These are phyloP conservation scores for Gremmenia infestans DNA, from an alignment of 2,329 filamentous ascomycete species.

Conservation along the genomic window DNA sequence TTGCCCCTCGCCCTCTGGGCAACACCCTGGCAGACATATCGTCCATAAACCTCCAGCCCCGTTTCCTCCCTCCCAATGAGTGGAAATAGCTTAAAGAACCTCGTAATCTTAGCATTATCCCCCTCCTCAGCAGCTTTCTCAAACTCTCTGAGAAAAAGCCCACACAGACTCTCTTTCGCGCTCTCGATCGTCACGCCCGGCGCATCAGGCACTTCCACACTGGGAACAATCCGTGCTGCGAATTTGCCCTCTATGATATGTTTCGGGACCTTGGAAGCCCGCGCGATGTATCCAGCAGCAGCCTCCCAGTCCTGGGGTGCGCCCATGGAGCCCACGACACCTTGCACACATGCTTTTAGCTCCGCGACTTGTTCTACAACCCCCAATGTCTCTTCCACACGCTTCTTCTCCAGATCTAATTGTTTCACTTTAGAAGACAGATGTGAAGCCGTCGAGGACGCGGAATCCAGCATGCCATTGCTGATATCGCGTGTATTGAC, in stretches of 20 bases:
- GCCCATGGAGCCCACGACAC: conserved; percentile 93
- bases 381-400: conserved; percentile 82
- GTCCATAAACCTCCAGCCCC: conserved; percentile 89
- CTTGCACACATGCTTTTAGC: conserved; percentile 92
- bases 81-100: conserved; percentile 98
- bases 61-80: conserved; percentile 85
- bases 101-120: conserved; percentile 84
- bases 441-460: conserved; percentile 77
- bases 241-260: conserved; percentile 80
- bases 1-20: conserved; percentile 76
- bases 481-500: conserved; percentile 78
- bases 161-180: conserved; percentile 84
- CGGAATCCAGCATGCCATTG: conserved; percentile 84
- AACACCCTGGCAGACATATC: conserved; percentile 94
- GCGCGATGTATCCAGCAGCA: conserved; percentile 81
- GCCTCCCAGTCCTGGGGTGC: conserved; percentile 98
- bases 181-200: conserved; percentile 82
- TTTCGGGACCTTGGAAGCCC: conserved; percentile 75
- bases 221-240: conserved; percentile 88
- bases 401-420: conserved; percentile 84
- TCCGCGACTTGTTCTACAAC: conserved; percentile 96
- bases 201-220: conserved; percentile 88
- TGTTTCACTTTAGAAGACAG: conserved; percentile 83
- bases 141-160: conserved; percentile 88
- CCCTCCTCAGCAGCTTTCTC: conserved; percentile 82